Percentiles rank a stretch among this genome's conserved stretches.
These are phyloP conservation scores for Prunus mongolica DNA, from an alignment of 306 rosid genomes.

Conservation along the genomic window DNA sequence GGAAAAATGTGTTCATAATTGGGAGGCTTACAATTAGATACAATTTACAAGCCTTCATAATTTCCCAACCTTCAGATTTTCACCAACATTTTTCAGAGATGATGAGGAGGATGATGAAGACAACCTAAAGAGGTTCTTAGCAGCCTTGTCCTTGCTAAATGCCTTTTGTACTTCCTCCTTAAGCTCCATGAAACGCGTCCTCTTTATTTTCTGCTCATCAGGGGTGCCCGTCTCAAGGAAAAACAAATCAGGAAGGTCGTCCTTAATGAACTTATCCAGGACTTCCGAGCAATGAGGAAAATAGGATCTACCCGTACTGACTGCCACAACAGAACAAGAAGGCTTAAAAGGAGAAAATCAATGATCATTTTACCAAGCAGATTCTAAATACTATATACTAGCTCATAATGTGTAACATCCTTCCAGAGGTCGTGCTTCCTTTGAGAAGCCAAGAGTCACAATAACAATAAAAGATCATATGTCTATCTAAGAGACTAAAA, in stretches of 20 bases:
- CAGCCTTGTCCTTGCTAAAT: slow-evolving; percentile 44
- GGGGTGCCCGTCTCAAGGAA: slow-evolving; percentile 36
- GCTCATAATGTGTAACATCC: neutral
- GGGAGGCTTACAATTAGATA: neutral
- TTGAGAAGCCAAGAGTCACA: neutral
- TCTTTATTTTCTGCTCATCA: slow-evolving; percentile 38
- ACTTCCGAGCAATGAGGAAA: slow-evolving; percentile 53
- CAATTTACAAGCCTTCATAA: slow-evolving; percentile 7
- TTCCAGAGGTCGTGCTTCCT: no score
- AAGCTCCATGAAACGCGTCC: slow-evolving; percentile 41
- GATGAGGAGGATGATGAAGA: slow-evolving; percentile 34
- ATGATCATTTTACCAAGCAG: neutral
- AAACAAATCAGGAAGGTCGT: slow-evolving; percentile 35
- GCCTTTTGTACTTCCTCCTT: slow-evolving; percentile 47
- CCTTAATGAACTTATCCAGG: slow-evolving; percentile 45
- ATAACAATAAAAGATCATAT: neutral
- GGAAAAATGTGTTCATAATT: neutral
- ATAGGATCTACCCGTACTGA: slow-evolving; percentile 41
- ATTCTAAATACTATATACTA: neutral
- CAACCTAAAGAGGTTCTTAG: slow-evolving; percentile 14
- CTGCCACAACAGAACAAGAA: slow-evolving; percentile 26
- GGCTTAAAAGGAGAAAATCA: slow-evolving; percentile 1
- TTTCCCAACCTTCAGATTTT: slow-evolving; percentile 19
- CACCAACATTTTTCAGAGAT: slow-evolving; percentile 14
- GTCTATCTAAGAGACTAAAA: neutral